Conservation (phyloP, 805 yeast genomes). For the Metschnikowia noctiluminum region DNA sequence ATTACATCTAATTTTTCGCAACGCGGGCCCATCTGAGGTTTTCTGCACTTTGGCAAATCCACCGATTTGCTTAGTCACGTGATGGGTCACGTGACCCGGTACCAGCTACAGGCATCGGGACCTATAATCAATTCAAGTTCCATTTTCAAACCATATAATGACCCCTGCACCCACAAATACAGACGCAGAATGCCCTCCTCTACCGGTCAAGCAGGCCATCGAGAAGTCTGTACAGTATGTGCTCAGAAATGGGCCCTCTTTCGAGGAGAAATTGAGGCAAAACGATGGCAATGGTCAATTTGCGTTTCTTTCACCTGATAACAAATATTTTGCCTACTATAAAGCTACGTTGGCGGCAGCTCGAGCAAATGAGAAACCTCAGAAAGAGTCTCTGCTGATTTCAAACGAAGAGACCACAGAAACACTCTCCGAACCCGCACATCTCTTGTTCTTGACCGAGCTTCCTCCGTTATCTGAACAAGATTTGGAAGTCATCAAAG, state of each 20-base stretch:
- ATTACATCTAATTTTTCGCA: too few species aligned
- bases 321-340: constrained; percentile 60
- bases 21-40: too few species aligned
- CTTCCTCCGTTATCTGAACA: constrained; percentile 47
- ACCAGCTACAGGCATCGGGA: too few species aligned
- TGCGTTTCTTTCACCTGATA: constrained; percentile 53
- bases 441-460: constrained; percentile 25
- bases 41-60: too few species aligned
- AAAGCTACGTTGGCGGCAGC: constrained; percentile 34
- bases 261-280: constrained; percentile 55
- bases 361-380: not conserved
- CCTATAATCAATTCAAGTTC: too few species aligned
- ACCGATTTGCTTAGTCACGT: too few species aligned
- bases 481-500: constrained; percentile 67
- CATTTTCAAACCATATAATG: not conserved
- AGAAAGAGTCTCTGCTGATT: not conserved
- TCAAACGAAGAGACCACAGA: not conserved
- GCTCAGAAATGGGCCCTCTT: constrained; percentile 59
- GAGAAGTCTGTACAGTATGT: constrained; percentile 74
- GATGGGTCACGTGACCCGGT: too few species aligned
- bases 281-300: constrained; percentile 53
- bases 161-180: not conserved
- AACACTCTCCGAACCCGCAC: constrained; percentile 16
- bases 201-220: constrained; percentile 48
- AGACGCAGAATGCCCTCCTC: constrained; percentile 26